Base-by-base conservation (phyloP, 225 moss, liverwort and hornwort genomes). In the Polytrichum formosum region DNA sequence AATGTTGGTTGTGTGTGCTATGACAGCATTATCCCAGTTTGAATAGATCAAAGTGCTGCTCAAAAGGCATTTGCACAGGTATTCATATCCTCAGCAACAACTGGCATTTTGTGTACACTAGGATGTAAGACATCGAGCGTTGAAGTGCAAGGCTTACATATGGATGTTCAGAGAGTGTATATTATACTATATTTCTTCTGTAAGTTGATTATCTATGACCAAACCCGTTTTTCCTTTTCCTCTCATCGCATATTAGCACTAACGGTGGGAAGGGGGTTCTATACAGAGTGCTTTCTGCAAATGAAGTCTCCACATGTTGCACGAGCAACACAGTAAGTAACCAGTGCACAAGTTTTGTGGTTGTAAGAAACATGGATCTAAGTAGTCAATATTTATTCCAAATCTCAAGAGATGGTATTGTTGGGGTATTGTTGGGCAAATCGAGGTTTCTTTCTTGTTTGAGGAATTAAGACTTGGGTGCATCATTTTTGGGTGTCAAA, bases 231-330 rank as follows among this genome's bases (percentile, higher is more conserved):
- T 26, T 28, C 26, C 16, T 63, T 23, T 62, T 9, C 62, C 62
- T 26, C 22, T 22, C 26, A 13, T 26, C 16, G 37, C 37, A 62
- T 9, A 20, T 13, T 4, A 59, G 28, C 19, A 2, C 21, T 56
- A 70, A 56, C 21, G 2, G 16, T 9, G 55, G 70, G 28, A 31
- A 18, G 53, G 28, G 5, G n/a, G 55, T 73, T 70, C 2, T 78
- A 72, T 78, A 80, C 88, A 89, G 89, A 89, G 68, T 89, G 89
- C 75, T 89, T 89, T 70, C 67, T 89, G 83, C 89, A 89, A 77
- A 73, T 89, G 83, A 89, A 89, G 81, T 77, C 81, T 76, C 81
- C 83, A 19, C 79, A 83, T 64, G 74, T 77, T 53, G 65, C 81
- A 61, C 86, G 81, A 9, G 81, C 83, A 74, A 83, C 83, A 35